A percentile compares a stretch with the other conserved stretches of the same genome.
These are phyloP conservation scores for Ambrosia hybrid DNA, from an alignment of 140 eudicot species.

Conservation along the genomic window DNA sequence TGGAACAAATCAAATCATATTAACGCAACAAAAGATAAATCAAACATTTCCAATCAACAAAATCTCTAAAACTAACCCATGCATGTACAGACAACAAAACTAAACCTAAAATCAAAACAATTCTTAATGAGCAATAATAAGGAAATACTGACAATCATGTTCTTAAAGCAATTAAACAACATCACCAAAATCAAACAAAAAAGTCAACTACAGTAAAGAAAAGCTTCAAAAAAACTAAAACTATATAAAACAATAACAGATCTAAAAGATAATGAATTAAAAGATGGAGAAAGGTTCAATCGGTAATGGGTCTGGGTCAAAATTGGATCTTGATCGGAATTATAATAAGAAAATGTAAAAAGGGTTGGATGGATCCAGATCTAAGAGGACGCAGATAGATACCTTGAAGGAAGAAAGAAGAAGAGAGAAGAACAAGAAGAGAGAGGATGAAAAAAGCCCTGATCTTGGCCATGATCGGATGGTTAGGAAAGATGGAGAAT, in stretches of 20 bases:
- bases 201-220: conserved; percentile 30
- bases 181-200: conserved; percentile 3
- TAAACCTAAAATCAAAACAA: conserved; percentile 21
- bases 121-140: background rate
- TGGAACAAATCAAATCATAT: background rate
- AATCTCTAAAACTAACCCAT: conserved; percentile 16
- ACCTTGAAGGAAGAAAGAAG: conserved; percentile 71
- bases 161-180: conserved; percentile 7
- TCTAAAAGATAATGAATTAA: background rate
- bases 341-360: background rate
- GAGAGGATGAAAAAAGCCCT: conserved; percentile 49
- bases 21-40: conserved; percentile 6
- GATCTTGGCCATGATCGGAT: conserved; percentile 30
- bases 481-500: conserved; percentile 16
- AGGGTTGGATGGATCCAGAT: conserved; percentile 41
- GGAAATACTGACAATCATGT: background rate
- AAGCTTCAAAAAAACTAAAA: background rate
- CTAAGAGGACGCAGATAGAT: conserved; percentile 35
- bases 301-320: background rate
- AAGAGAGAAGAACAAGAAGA: conserved; percentile 48
- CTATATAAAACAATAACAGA: conserved; percentile 6
- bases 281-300: background rate
- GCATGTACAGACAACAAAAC: conserved; percentile 15
- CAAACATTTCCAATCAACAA: conserved; percentile 13
- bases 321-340: conserved; percentile 33